Base-by-base conservation (phyloP, 2,329 filamentous ascomycete genomes). In the Fusarium tricinctum region DNA sequence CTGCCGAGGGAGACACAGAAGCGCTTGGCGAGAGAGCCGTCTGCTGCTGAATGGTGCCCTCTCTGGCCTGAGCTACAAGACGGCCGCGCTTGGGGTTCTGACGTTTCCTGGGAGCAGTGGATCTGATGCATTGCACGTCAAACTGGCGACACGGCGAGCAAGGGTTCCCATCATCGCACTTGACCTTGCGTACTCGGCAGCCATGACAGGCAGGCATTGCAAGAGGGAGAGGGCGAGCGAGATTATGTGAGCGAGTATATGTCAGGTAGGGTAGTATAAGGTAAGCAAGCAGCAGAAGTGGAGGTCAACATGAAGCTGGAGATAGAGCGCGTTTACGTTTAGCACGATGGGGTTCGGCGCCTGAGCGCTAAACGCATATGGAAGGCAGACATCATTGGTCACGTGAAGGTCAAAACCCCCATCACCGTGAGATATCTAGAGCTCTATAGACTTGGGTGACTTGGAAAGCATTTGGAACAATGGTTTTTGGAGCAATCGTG, bases 181-280 rank as follows among this genome's bases (percentile, higher is more conserved):
- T 72, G 49, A 73, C 71, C 65, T 73, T 73, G 47, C 71, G 71
- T 32, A 73, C 59, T 42, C 71, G 71, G 45, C 71, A 73, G 45
- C 67, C 62, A 55, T 73, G 71, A 17, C 71, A 73, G 30, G 71
- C 71, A 38, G 66, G 66, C 66, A 68, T 68, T 57, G 43, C 54
- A 38, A 33, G 14, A 38, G 6, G 8, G 35, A 38, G 33, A 23
- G 10, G 6, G 20, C 10, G 23, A 22, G 4, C 6, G 28, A 15
- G 22, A 13, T 30, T n/a, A 43, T 40, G 8, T n/a, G 3, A 40
- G 32, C 13, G 14, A 28, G 32, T 33, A 17, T 44, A 39, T 32
- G 40, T 20, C 14, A 50, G 48, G 48, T 51, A 44, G 48, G 48
- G 61, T 50, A 42, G 50, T 56, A 38, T 38, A 38, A 38, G 35